Conservation (phyloP, 108 stramenopile species). For the Nannochloropsis granulata region DNA sequence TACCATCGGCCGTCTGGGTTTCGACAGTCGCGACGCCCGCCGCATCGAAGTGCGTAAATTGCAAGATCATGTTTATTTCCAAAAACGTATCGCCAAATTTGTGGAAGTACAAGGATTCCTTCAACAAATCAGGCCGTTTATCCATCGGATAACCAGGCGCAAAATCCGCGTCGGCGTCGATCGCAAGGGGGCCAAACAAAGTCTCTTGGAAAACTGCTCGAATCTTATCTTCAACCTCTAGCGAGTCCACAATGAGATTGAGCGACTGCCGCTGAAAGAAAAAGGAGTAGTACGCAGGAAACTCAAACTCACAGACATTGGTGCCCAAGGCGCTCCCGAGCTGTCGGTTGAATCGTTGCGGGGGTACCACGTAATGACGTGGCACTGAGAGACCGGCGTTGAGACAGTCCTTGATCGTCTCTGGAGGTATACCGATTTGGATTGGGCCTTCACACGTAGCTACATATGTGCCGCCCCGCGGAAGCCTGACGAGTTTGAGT, state of each 20-base stretch:
- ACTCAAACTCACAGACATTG: conserved; percentile 87
- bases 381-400: conserved; percentile 60
- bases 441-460: conserved; percentile 7
- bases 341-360: conserved; percentile 69
- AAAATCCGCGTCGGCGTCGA: conserved; percentile 46
- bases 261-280: conserved; percentile 35
- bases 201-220: conserved; percentile 36
- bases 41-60: conserved; percentile 59
- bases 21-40: conserved; percentile 22
- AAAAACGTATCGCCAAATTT: conserved; percentile 61
- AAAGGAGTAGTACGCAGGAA: conserved; percentile 88
- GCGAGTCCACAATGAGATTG: conserved; percentile 25
- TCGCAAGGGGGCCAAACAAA: conserved; percentile 20
- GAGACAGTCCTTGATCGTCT: conserved; percentile 92
- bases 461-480: conserved; percentile 22
- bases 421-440: conserved; percentile 82
- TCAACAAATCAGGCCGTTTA: conserved; percentile 64
- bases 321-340: conserved; percentile 74
- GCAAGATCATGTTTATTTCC: conserved; percentile 52
- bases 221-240: conserved; percentile 16
- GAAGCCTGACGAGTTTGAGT: conserved; percentile 1
- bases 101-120: conserved; percentile 69
- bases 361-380: conserved; percentile 70
- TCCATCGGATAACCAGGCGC: conserved; percentile 54
- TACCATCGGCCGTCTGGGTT: not conserved